phyloP scores from a whole-genome alignment of 441 rosid genomes.

The Caryocar brasiliense region DNA sequence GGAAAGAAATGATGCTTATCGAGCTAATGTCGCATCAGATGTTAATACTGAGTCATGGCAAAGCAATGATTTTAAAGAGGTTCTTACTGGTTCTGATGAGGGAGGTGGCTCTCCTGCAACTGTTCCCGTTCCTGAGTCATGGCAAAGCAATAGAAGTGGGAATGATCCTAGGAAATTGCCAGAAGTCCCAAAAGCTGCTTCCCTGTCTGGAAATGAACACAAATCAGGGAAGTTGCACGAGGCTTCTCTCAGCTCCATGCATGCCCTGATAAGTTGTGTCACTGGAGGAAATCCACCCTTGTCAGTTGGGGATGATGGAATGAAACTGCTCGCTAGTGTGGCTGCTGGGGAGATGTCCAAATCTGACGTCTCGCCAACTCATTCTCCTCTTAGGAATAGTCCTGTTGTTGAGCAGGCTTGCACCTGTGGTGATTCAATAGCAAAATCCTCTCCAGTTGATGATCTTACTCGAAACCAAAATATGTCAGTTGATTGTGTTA shows the following conservation, averaged over 20 bases:
- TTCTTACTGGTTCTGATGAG: conserved; percentile 38
- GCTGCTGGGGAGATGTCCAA: conserved; percentile 88
- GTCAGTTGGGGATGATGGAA: conserved; percentile 81
- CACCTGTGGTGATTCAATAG: conserved; percentile 31
- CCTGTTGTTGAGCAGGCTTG: conserved; percentile 26
- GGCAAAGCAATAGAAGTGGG: conserved; percentile 33
- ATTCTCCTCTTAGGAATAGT: conserved; percentile 39
- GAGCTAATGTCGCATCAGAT: conserved; percentile 29
- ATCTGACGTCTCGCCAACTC: conserved; percentile 47
- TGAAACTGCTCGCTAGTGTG: conserved; percentile 92
- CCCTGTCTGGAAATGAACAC: conserved; percentile 36
- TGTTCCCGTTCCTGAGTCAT: conserved; percentile 23
- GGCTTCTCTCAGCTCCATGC: conserved; percentile 62
- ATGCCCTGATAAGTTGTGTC: conserved; percentile 81
- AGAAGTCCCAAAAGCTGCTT: conserved; percentile 35
- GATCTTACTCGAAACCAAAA: conserved; percentile 18
- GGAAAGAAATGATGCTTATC: conserved; percentile 39
- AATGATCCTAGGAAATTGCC: conserved; percentile 33
- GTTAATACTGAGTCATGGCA: conserved; percentile 53
- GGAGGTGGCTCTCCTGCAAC: conserved; percentile 44
- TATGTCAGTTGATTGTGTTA: conserved; percentile 23
- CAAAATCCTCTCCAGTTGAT: conserved; percentile 21
- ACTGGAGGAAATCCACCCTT: conserved; percentile 43
- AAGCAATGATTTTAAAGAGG: conserved; percentile 52
- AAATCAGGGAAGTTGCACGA: conserved; percentile 45